A percentile compares a stretch with the other conserved stretches of the same genome.
These are phyloP conservation scores for Cystoderma amianthinum DNA, from an alignment of 768 basidiomycete genomes.

Conservation along the genomic window DNA sequence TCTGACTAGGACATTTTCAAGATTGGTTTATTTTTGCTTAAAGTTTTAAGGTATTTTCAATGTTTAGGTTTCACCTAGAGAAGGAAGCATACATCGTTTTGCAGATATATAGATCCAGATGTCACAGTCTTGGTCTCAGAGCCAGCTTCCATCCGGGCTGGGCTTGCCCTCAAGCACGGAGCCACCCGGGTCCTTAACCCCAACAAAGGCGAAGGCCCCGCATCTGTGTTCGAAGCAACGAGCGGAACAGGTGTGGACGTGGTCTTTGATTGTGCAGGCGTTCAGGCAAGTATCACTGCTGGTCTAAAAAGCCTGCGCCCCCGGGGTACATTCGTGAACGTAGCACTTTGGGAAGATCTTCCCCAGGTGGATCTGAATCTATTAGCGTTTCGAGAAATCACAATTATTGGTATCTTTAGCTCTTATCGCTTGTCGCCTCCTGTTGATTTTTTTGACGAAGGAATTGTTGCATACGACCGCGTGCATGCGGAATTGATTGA, in stretches of 20 bases:
- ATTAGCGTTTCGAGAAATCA: constrained; percentile 28
- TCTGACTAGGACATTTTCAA: constrained; percentile 6
- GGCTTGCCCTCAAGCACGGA: constrained; percentile 25
- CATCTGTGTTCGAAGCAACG: constrained; percentile 17
- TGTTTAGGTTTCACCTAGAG: too few species aligned
- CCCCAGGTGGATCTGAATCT: constrained; percentile 27
- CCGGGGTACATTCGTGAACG: constrained; percentile 30
- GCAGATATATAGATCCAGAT: constrained; percentile 20
- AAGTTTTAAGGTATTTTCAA: constrained; percentile 23
- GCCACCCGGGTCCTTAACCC: constrained; percentile 32
- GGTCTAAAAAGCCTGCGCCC: constrained; percentile 27
- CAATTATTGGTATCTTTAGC: constrained; percentile 22
- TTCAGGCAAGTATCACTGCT: constrained; percentile 26
- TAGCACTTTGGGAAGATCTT: constrained; percentile 34
- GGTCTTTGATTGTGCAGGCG: constrained; percentile 40
- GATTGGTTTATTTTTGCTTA: constrained; percentile 32
- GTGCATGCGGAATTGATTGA: constrained; percentile 31
- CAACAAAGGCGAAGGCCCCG: constrained; percentile 7
- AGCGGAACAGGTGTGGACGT: constrained; percentile 30
- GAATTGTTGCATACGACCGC: constrained; percentile 27
- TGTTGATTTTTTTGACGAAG: constrained; percentile 14
- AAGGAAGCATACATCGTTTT: too few species aligned
- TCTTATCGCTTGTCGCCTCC: neutral
- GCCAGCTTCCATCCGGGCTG: constrained; percentile 28
- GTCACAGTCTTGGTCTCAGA: constrained; percentile 30